Evolutionary conservation across 108 stramenopile species (phyloP), one percentile per base, ranked within the genome.

Genomic region (Chaetoceros muelleri): DNA sequence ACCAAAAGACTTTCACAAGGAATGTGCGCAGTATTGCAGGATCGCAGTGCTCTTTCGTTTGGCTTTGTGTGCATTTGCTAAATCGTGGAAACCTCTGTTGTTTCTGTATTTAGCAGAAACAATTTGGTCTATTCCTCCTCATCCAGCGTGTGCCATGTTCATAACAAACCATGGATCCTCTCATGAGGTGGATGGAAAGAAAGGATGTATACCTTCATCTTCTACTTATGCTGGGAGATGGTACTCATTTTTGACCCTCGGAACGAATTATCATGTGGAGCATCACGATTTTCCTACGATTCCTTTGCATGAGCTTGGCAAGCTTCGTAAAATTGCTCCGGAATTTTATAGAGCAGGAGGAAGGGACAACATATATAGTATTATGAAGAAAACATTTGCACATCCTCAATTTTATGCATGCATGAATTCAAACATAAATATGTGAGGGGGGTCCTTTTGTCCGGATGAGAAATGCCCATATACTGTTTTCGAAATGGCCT

Each of bases 281-380:
- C 87, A 89, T 71, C 87, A 89, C 55, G 87, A 89, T 34, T 89
- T 89, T 69, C 87, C 87, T 0, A 77, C 78, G 1, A 81, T 89
- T 46, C 87, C 87, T 0, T 62, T 85, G 1, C 74, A 84, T 65
- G 46, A 75, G 52, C 58, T 89, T 51, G 71, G 73, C 23, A 40
- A 65, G 51, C 52, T 88, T 46, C 54, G 74, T 57, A 48, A 74
- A 29, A 81, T 87, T 57, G 85, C 85, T 20, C 85, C 85, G 3
- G 82, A 87, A 53, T 87, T 68, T 67, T 87, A 87, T 70, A 29
- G 0, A 7, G 19, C 16, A 2, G 74, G 65, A 24, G 52, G 58
- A 2, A 68, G 57, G 23, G 76, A 87, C 50, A 71, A 77, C 54
- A 45, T 87, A 28, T 67, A 66, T 25, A 30, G 31, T 13, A 78